These are phyloP conservation scores for Achaetomiella virescens DNA, from an alignment of 495 filamentous ascomycete genomes.

Conservation along the genomic window DNA sequence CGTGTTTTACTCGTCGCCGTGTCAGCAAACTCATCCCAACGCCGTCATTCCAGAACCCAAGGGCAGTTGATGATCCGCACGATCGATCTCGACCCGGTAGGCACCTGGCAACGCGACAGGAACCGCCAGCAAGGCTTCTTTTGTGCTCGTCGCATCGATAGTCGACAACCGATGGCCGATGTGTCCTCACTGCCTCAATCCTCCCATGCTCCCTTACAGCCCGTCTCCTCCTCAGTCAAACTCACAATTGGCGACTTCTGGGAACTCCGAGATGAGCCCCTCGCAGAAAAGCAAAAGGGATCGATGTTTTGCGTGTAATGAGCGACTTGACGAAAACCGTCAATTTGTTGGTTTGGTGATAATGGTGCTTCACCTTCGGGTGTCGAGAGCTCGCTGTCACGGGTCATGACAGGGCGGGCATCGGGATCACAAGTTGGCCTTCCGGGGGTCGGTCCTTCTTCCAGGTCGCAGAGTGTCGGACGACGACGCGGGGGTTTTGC, in stretches of 20 bases:
- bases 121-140: background rate
- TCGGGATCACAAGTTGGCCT: slow-evolving; percentile 21
- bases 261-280: slow-evolving; percentile 5
- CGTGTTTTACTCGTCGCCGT: slow-evolving; percentile 35
- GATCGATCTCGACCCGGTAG: slow-evolving; percentile 19
- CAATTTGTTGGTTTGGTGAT: slow-evolving; percentile 6
- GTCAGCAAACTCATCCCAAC: slow-evolving; percentile 20
- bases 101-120: background rate
- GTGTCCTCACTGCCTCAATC: slow-evolving; percentile 3
- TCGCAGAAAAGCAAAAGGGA: slow-evolving; percentile 6
- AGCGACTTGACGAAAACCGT: slow-evolving; percentile 44
- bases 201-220: background rate
- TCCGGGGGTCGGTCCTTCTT: slow-evolving; percentile 15
- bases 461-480: slow-evolving; percentile 14
- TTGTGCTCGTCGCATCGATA: slow-evolving; percentile 3
- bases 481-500: slow-evolving; percentile 1
- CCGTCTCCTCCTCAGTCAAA: slow-evolving; percentile 2
- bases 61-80: slow-evolving; percentile 31
- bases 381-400: slow-evolving; percentile 22
- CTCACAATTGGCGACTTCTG: slow-evolving; percentile 22
- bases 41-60: slow-evolving; percentile 1
- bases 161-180: background rate
- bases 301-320: slow-evolving; percentile 28
- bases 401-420: slow-evolving; percentile 32
- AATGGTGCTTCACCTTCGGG: slow-evolving; percentile 23